phyloP scores from a whole-genome alignment of 2,329 filamentous ascomycete species.

The Colletotrichum sp. region DNA sequence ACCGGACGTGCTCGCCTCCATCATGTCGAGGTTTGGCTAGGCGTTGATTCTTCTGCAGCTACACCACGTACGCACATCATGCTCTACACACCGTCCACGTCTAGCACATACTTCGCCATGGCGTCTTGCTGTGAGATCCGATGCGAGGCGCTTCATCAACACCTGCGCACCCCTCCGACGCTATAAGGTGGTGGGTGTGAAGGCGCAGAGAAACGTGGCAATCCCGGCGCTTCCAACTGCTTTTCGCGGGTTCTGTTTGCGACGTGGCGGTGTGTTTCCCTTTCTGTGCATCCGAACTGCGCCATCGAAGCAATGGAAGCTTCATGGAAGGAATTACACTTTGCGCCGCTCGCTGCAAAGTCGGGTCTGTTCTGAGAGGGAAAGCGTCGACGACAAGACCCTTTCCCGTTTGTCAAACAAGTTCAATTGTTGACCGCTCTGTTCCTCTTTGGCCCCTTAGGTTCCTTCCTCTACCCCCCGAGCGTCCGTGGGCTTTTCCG shows the following conservation, averaged over 20 bases:
- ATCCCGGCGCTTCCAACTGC: background rate
- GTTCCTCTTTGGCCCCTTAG: background rate
- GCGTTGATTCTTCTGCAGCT: background rate
- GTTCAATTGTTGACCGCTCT: background rate
- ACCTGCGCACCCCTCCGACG: background rate
- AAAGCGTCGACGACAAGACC: background rate
- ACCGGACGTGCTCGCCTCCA: background rate
- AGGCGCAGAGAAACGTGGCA: background rate
- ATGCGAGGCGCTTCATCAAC: background rate
- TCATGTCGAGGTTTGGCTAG: background rate
- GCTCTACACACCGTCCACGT: background rate
- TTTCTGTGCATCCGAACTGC: background rate
- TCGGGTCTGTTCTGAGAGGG: background rate
- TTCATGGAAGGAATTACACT: constrained; percentile 15
- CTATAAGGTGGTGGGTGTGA: background rate
- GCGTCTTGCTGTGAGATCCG: background rate
- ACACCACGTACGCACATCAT: background rate
- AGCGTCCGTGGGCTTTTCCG: background rate
- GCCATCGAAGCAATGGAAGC: background rate
- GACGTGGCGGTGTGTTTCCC: background rate
- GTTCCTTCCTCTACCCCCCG: background rate
- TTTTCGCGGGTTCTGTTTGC: background rate
- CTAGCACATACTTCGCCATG: background rate
- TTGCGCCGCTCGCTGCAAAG: background rate
- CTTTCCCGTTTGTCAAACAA: background rate